Evolutionary conservation across 139 green algal species (phyloP), one percentile per base, ranked within the genome.

Genomic region (Chlamydomonas schloesseri): DNA sequence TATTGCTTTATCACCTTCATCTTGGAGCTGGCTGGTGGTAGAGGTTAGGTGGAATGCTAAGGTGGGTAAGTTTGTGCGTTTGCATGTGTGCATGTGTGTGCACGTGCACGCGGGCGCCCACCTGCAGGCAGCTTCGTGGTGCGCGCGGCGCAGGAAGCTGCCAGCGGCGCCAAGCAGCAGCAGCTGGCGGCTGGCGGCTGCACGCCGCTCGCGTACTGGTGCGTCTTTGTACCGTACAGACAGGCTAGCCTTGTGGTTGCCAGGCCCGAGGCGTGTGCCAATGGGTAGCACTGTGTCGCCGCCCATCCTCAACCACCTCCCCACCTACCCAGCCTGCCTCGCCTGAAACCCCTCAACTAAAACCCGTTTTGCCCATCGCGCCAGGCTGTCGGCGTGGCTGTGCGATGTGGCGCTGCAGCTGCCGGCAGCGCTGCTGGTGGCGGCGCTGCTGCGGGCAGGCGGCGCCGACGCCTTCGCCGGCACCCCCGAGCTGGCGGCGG

Each of bases 101-200:
- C 14, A 57, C 11, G 11, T 57, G 14, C 50, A 14, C 50, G 11
- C 50, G 11, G 50, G 11, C 50, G 11, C 68, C 36, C 37, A 20
- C 70, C 15, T 70, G 17, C 57, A 83, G 76, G 76, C 60, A 83
- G 60, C 76, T 83, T 73, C 42, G 60, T 83, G 76, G 76, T 73
- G 4, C 76, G 76, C 6, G 29, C 60, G 28, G 60, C 76, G 36
- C 20, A n/a, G 6, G 76, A 83, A 60, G 37, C 60, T 3, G 76
- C 76, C 13, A 73, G 57, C 23, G 76, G 76, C 53, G 76, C 76
- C 36, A 83, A 73, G 76, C 76, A 83, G 76, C 76, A 83, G 76
- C 76, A 83, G 60, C 76, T 83, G 60, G 76, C 76, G 24, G 60
- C 76, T 28, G 29, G 60, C 18, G 28, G 60, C 11, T 68, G 33